Evolutionary conservation across 495 filamentous ascomycete genomes (phyloP).

Genomic region (Aspergillus cavernicola): DNA sequence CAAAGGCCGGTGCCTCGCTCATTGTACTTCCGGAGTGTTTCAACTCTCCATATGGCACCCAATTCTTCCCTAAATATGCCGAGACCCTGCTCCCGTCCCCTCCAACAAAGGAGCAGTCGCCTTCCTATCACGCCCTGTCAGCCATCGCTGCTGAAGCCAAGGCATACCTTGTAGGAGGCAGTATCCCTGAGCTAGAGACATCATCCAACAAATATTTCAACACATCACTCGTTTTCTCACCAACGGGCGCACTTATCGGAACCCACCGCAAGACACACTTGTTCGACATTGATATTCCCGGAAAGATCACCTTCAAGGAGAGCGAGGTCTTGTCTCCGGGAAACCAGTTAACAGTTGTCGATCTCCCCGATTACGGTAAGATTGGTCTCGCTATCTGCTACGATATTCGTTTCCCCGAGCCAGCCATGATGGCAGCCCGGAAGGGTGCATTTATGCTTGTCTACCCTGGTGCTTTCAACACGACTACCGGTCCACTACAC

Average conservation of each 20-base stretch:
- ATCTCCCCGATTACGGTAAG: constrained; percentile 79
- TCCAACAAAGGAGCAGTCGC: constrained; percentile 63
- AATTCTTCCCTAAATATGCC: constrained; percentile 88
- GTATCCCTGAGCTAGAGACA: constrained; percentile 76
- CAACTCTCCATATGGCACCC: constrained; percentile 88
- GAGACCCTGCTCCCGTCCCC: constrained; percentile 80
- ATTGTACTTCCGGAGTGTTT: constrained; percentile 80
- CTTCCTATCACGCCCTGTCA: constrained; percentile 81
- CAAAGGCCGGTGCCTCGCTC: constrained; percentile 62
- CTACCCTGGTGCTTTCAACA: constrained; percentile 95
- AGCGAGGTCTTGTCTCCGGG: constrained; percentile 83
- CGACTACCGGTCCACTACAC: constrained; percentile 86
- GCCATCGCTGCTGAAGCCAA: constrained; percentile 70
- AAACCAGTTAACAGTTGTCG: constrained; percentile 73
- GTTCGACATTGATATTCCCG: constrained; percentile 99
- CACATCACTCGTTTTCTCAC: constrained; percentile 79
- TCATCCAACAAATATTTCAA: constrained; percentile 80
- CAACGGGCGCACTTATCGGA: constrained; percentile 70
- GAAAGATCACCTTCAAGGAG: constrained; percentile 87
- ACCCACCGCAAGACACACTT: constrained; percentile 92
- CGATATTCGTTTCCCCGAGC: constrained; percentile 93
- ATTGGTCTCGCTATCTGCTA: constrained; percentile 93
- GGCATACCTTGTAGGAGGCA: constrained; percentile 82
- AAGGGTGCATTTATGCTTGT: constrained; percentile 77
- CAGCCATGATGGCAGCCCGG: constrained; percentile 85